Percentiles rank a stretch among this genome's conserved stretches.
Evolutionary conservation across 306 rosid genomes (phyloP).

Genomic region (Casuarina cunninghamiana): DNA sequence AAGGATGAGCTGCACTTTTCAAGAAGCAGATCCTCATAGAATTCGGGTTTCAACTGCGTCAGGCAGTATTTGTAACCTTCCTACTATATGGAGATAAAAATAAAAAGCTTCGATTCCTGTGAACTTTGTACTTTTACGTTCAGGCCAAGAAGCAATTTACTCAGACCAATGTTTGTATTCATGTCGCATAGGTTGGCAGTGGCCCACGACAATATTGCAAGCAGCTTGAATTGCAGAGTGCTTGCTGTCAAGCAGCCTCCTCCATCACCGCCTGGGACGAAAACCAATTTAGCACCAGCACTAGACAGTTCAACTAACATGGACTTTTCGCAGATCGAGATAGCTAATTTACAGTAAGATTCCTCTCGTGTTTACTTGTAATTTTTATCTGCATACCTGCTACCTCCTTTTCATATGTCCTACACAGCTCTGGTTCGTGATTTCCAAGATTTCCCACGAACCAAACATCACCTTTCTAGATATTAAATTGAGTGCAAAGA

Average conservation of each 20-base stretch:
- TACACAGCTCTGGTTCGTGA: too few relatives aligned
- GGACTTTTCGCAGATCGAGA: conserved; percentile 77
- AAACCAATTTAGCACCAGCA: conserved; percentile 27
- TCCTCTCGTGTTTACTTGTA: not conserved
- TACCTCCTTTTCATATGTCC: not conserved
- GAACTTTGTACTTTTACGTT: not conserved
- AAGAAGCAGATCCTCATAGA: not conserved
- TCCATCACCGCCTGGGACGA: conserved; percentile 25
- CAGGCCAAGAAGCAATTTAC: conserved; percentile 14
- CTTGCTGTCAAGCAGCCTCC: conserved; percentile 70
- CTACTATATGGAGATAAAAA: conserved; percentile 9
- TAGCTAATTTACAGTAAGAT: conserved; percentile 63
- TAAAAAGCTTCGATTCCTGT: conserved; percentile 10
- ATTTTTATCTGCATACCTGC: not conserved
- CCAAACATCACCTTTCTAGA: too few relatives aligned
- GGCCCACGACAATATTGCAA: conserved; percentile 42
- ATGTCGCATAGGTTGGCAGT: conserved; percentile 58
- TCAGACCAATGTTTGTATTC: conserved; percentile 38
- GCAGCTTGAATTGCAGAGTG: conserved; percentile 71
- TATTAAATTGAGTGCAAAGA: too few relatives aligned
- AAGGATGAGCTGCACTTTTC: not conserved
- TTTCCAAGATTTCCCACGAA: too few relatives aligned
- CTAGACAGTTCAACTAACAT: conserved; percentile 60
- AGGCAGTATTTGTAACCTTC: too few relatives aligned
- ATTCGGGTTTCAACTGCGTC: not conserved